phyloP scores from a whole-genome alignment of 2,329 filamentous ascomycete genomes.

The Colletotrichum sp. region DNA sequence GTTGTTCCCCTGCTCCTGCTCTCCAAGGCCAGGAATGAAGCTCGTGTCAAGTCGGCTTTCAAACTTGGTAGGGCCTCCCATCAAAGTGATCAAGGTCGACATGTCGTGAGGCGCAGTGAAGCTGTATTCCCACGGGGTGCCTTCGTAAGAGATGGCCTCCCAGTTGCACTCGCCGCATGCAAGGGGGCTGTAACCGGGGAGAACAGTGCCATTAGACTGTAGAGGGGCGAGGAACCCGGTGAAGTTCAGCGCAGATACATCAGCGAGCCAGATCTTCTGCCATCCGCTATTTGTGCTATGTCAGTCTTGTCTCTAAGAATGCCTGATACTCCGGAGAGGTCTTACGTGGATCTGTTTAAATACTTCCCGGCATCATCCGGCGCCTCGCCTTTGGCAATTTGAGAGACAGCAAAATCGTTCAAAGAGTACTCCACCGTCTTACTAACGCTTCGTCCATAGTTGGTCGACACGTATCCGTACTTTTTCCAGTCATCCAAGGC shows the following conservation, averaged over 20 bases:
- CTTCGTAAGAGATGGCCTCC: slow-evolving; percentile 58
- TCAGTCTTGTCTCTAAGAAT: neutral
- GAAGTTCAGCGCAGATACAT: slow-evolving; percentile 50
- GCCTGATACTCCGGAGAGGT: rapidly evolving
- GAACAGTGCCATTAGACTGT: slow-evolving; percentile 48
- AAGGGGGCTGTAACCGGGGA: slow-evolving; percentile 50
- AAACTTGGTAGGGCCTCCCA: slow-evolving; percentile 56
- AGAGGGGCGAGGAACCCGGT: slow-evolving; percentile 63
- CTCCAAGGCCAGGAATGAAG: slow-evolving; percentile 41
- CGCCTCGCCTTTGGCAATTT: slow-evolving; percentile 58
- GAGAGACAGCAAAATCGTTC: slow-evolving; percentile 63
- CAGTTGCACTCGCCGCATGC: slow-evolving; percentile 61
- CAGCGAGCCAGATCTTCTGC: slow-evolving; percentile 63
- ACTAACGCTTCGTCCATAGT: slow-evolving; percentile 56
- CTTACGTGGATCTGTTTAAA: slow-evolving; percentile 49
- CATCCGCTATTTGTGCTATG: slow-evolving; percentile 44
- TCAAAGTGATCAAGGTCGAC: slow-evolving; percentile 51
- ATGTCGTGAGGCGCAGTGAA: slow-evolving; percentile 66
- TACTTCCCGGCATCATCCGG: slow-evolving; percentile 55
- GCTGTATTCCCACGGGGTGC: slow-evolving; percentile 52
- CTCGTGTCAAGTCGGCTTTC: slow-evolving; percentile 50
- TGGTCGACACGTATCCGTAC: slow-evolving; percentile 60
- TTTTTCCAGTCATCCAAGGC: slow-evolving; percentile 64
- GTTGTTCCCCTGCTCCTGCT: slow-evolving; percentile 54
- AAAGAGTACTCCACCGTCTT: slow-evolving; percentile 62